phyloP scores from a whole-genome alignment of 768 basidiomycete genomes.

The Amanita fuliginea region DNA sequence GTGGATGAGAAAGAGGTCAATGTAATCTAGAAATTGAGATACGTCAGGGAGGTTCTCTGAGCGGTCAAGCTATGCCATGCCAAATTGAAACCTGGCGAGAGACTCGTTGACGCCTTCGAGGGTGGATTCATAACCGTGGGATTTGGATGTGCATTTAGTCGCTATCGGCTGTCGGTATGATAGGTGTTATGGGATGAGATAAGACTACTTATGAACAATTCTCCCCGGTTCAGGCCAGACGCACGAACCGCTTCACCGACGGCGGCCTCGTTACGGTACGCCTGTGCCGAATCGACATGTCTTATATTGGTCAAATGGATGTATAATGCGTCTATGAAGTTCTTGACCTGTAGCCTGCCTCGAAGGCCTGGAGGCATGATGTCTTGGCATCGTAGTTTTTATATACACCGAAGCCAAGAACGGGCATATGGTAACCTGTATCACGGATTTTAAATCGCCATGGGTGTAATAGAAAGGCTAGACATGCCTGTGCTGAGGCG shows the following conservation, averaged over 20 bases:
- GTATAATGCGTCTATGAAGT: neutral
- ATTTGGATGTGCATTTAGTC: conserved; percentile 48
- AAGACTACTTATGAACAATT: conserved; percentile 53
- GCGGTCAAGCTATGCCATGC: conserved; percentile 30
- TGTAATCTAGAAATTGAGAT: conserved; percentile 18
- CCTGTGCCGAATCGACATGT: conserved; percentile 51
- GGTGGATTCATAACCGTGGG: conserved; percentile 55
- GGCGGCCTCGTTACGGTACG: conserved; percentile 40
- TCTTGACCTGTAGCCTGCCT: conserved; percentile 42
- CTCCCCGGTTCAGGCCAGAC: conserved; percentile 34
- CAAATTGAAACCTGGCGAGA: conserved; percentile 44
- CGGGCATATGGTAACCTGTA: conserved; percentile 28
- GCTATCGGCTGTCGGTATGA: conserved; percentile 26
- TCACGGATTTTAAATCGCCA: neutral
- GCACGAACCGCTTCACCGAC: conserved; percentile 40
- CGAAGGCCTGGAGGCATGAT: conserved; percentile 45
- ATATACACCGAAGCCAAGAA: conserved; percentile 54
- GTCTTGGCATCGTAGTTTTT: conserved; percentile 37
- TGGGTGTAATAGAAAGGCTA: neutral
- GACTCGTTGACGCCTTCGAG: conserved; percentile 50
- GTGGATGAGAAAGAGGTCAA: conserved; percentile 72
- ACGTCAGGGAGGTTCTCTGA: too few species aligned
- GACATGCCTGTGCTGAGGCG: conserved; percentile 4
- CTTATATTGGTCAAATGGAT: conserved; percentile 15
- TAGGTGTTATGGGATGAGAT: neutral